phyloP scores from a whole-genome alignment of 2,329 filamentous ascomycete species.

The Corynespora cassiicola region DNA sequence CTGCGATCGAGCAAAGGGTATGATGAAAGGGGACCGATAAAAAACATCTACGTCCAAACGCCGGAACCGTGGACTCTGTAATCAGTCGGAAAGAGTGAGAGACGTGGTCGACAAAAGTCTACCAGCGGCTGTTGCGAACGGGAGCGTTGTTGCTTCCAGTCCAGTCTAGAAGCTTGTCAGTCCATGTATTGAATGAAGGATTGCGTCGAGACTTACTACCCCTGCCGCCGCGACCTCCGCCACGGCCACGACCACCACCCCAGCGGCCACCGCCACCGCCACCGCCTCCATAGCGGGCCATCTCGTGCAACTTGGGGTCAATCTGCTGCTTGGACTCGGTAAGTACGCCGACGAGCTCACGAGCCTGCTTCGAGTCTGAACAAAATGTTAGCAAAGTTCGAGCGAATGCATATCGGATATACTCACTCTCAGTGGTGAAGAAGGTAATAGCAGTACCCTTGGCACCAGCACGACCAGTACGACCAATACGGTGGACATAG shows the following conservation, averaged over 20 bases:
- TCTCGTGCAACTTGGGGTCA: constrained; percentile 93
- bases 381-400: constrained; percentile 34
- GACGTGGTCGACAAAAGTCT: constrained; percentile 18
- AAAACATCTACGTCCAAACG: constrained; percentile 34
- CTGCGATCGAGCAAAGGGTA: constrained; percentile 9
- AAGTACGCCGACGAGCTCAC: constrained; percentile 92
- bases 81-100: constrained; percentile 4
- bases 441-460: constrained; percentile 97
- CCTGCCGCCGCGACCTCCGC: constrained; percentile 63
- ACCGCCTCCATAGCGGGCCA: constrained; percentile 89
- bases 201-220: constrained; percentile 47
- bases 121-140: constrained; percentile 50
- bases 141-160: constrained; percentile 48
- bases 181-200: constrained; percentile 3
- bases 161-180: constrained; percentile 37
- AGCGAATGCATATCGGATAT: constrained; percentile 7
- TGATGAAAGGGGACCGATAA: constrained; percentile 18
- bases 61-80: constrained; percentile 18
- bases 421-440: constrained; percentile 99
- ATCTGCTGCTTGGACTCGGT: constrained; percentile 98
- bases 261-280: constrained; percentile 75
- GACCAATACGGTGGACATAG: constrained; percentile 73
- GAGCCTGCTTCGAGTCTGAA: constrained; percentile 70
- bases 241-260: constrained; percentile 72
- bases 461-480: constrained; percentile 77